Conservation (phyloP, 2,329 filamentous ascomycete species). For the Monosporascus sp. region DNA sequence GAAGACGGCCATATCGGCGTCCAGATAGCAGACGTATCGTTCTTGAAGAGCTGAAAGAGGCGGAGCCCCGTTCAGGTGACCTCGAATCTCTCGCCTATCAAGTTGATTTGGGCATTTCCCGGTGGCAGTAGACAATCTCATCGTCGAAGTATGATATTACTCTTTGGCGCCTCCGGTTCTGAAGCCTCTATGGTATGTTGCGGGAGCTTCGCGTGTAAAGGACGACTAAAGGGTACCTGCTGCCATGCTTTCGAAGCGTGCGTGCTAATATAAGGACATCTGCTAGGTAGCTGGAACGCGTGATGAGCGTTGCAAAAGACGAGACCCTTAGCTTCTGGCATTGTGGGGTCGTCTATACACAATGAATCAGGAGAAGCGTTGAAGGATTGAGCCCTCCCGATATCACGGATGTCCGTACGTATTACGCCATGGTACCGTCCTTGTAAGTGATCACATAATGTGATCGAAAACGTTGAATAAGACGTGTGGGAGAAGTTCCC, state of each 20-base stretch:
- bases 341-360: no score
- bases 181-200: slow-evolving; percentile 34
- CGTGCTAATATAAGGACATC: slow-evolving; percentile 45
- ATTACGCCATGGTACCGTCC: no score
- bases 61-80: slow-evolving; percentile 51
- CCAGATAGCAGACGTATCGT: slow-evolving; percentile 42
- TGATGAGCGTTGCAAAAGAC: slow-evolving; percentile 46
- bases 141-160: slow-evolving; percentile 32
- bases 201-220: slow-evolving; percentile 39
- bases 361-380: no score
- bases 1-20: slow-evolving; percentile 46
- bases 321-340: slow-evolving; percentile 4
- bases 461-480: no score
- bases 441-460: no score
- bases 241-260: slow-evolving; percentile 38
- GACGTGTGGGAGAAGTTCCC: no score
- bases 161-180: slow-evolving; percentile 31
- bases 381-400: no score
- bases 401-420: no score
- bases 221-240: slow-evolving; percentile 42
- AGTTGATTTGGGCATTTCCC: slow-evolving; percentile 26
- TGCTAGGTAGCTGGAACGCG: slow-evolving; percentile 44
- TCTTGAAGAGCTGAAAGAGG: slow-evolving; percentile 40
- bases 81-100: slow-evolving; percentile 44
- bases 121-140: slow-evolving; percentile 35